These are phyloP conservation scores for Sparassis latifolia DNA, from an alignment of 1,284 basidiomycete species.

Conservation along the genomic window DNA sequence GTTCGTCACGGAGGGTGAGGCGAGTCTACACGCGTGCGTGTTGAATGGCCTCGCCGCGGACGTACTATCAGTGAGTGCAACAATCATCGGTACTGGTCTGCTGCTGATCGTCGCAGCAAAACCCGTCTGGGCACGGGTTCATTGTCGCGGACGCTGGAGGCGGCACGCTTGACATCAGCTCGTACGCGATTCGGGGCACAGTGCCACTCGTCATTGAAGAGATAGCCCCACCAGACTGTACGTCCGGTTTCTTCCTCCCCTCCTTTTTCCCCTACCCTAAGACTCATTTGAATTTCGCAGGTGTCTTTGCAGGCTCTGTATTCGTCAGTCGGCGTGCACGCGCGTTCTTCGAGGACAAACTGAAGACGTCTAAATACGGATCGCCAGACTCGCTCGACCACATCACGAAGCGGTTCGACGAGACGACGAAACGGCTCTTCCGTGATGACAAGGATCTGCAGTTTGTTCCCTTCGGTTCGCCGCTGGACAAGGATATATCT, in stretches of 20 bases:
- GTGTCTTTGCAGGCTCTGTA: conserved; percentile 74
- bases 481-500: conserved; percentile 62
- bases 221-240: conserved; percentile 74
- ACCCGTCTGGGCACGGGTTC: conserved; percentile 66
- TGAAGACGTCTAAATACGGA: conserved; percentile 64
- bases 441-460: conserved; percentile 59
- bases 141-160: conserved; percentile 75
- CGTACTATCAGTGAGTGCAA: conserved; percentile 54
- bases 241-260: conserved; percentile 15
- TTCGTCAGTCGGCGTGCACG: conserved; percentile 55
- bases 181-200: conserved; percentile 63
- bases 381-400: conserved; percentile 63
- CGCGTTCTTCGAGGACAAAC: conserved; percentile 42
- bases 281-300: conserved; percentile 24
- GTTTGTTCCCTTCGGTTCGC: conserved; percentile 71
- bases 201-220: conserved; percentile 70
- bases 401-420: conserved; percentile 67
- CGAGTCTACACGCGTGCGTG: conserved; percentile 72
- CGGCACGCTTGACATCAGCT: conserved; percentile 73
- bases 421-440: conserved; percentile 74
- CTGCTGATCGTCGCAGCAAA: conserved; percentile 30
- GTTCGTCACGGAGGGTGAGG: conserved; percentile 77
- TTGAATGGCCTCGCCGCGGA: conserved; percentile 68
- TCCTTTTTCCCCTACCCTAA: no score
- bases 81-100: neutral